A percentile compares a stretch with the other conserved stretches of the same genome.
Conservation (phyloP, 2,329 filamentous ascomycete species). For the Aspergillus novofumigatus region DNA sequence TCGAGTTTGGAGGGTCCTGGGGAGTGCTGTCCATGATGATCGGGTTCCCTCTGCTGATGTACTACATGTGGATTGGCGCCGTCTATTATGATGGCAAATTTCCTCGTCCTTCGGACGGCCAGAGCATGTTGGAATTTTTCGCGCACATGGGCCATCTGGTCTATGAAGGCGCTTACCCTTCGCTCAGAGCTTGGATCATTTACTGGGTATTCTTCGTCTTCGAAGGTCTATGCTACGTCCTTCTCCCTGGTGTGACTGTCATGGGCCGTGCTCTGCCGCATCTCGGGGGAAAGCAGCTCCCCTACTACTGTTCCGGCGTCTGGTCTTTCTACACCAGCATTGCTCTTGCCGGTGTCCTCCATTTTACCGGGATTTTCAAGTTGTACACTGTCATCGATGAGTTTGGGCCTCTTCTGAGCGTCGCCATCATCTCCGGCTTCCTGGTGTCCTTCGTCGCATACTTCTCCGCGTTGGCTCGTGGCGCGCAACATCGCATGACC, state of each 20-base stretch:
- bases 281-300: constrained; percentile 76
- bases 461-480: constrained; percentile 73
- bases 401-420: constrained; percentile 87
- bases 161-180: constrained; percentile 81
- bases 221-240: constrained; percentile 76
- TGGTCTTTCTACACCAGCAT: constrained; percentile 86
- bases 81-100: constrained; percentile 86
- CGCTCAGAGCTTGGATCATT: constrained; percentile 77
- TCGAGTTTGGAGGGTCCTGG: constrained; percentile 83
- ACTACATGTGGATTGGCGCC: constrained; percentile 98
- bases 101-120: constrained; percentile 61
- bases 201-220: constrained; percentile 93
- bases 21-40: constrained; percentile 84
- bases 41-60: constrained; percentile 91
- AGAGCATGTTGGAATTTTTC: constrained; percentile 68
- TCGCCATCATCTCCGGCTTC: constrained; percentile 88
- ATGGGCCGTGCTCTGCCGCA: constrained; percentile 86
- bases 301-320: constrained; percentile 92
- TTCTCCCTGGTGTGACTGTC: constrained; percentile 80
- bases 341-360: constrained; percentile 63
- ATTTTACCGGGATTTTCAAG: constrained; percentile 79
- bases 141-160: constrained; percentile 66
- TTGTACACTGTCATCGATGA: constrained; percentile 91
- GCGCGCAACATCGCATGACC: constrained; percentile 88
- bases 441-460: constrained; percentile 80